Percentiles rank a stretch among this genome's conserved stretches.
These are phyloP conservation scores for Pseudocercospora musae DNA, from an alignment of 2,329 filamentous ascomycete species.

Conservation along the genomic window DNA sequence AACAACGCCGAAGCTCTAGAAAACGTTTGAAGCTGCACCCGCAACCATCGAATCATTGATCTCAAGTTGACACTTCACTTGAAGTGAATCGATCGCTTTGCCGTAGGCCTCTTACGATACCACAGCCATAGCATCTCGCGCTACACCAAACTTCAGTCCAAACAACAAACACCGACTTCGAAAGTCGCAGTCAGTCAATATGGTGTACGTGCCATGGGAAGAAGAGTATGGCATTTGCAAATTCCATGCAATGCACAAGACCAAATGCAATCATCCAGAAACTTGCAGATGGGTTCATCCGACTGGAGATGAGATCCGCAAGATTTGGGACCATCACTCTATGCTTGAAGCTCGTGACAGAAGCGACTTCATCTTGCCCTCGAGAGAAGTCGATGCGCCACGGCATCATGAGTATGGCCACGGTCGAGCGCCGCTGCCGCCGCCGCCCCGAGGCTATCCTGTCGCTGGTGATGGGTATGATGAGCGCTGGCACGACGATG, in stretches of 20 bases:
- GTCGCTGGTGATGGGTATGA: not conserved
- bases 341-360: not conserved
- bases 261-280: slow-evolving; percentile 9
- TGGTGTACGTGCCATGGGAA: slow-evolving; percentile 27
- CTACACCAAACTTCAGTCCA: not conserved
- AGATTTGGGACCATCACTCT: slow-evolving; percentile 20
- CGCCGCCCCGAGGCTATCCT: not conserved
- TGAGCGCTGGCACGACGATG: not conserved
- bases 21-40: not conserved
- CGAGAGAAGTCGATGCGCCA: not conserved
- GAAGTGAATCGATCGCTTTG: not conserved
- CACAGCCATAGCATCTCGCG: not conserved
- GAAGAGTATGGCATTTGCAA: slow-evolving; percentile 27
- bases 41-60: not conserved
- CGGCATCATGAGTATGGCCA: not conserved
- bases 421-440: not conserved
- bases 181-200: slow-evolving; percentile 2
- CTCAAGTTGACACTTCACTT: not conserved
- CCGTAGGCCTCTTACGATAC: not conserved
- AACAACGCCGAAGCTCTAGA: not conserved
- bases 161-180: not conserved
- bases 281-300: slow-evolving; percentile 23
- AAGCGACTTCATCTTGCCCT: not conserved
- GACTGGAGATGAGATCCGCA: slow-evolving; percentile 9
- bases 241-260: slow-evolving; percentile 18